Percentiles rank a stretch among this genome's conserved stretches.
phyloP scores from a whole-genome alignment of 2,329 filamentous ascomycete species.

The Beauveria scarabaeidicola region DNA sequence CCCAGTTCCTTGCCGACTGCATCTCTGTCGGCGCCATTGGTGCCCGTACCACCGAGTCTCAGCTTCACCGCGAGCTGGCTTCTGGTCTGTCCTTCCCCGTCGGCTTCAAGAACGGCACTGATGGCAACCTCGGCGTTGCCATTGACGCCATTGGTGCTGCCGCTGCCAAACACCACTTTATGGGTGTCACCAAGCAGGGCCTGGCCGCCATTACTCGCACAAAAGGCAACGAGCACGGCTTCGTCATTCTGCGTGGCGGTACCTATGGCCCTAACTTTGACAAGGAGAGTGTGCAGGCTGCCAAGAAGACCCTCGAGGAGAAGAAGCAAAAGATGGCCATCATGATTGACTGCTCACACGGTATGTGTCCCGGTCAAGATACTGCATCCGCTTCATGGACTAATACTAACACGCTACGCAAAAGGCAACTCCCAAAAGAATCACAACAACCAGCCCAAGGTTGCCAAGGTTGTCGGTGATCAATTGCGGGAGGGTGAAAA shows the following conservation, averaged over 20 bases:
- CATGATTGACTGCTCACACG: constrained; percentile 98
- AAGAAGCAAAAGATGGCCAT: constrained; percentile 82
- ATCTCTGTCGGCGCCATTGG: constrained; percentile 94
- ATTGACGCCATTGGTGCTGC: constrained; percentile 92
- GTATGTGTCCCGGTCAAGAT: constrained; percentile 36
- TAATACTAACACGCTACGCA: background rate
- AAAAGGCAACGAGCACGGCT: constrained; percentile 90
- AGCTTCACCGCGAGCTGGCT: constrained; percentile 91
- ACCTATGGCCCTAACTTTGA: constrained; percentile 92
- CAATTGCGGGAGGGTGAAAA: constrained; percentile 83
- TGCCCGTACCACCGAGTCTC: constrained; percentile 90
- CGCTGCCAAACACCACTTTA: constrained; percentile 85
- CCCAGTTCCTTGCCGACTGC: constrained; percentile 93
- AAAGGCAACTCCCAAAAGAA: constrained; percentile 93
- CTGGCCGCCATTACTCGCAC: constrained; percentile 92
- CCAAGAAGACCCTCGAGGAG: constrained; percentile 68
- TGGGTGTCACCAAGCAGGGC: constrained; percentile 97
- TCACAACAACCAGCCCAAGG: constrained; percentile 94
- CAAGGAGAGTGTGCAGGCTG: constrained; percentile 68
- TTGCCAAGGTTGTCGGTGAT: constrained; percentile 71
- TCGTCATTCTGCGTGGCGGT: constrained; percentile 89
- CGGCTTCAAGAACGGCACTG: constrained; percentile 98
- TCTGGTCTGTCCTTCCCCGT: constrained; percentile 95
- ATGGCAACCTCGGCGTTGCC: constrained; percentile 81
- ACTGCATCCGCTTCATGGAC: background rate